Percentiles rank a stretch among this genome's conserved stretches.
These are phyloP conservation scores for Ganoderma leucocontextum DNA, from an alignment of 1,284 basidiomycete species.

Conservation along the genomic window DNA sequence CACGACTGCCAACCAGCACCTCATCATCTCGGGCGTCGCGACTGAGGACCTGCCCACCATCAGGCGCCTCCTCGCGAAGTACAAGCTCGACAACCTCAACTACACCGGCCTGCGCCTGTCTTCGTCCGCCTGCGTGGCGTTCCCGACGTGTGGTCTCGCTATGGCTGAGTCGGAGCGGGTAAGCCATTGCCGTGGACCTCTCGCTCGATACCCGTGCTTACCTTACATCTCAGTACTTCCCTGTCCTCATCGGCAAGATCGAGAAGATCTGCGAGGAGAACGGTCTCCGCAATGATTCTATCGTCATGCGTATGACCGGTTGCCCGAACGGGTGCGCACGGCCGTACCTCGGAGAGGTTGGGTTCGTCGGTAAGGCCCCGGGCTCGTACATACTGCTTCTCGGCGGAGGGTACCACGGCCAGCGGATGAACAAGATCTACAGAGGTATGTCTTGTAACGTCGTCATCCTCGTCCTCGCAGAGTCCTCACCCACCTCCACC, in stretches of 20 bases:
- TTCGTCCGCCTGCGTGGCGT: constrained; percentile 95
- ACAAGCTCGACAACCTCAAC: constrained; percentile 91
- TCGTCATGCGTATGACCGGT: constrained; percentile 98
- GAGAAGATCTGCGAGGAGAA: constrained; percentile 95
- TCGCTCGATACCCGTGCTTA: constrained; percentile 12
- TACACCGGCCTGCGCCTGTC: constrained; percentile 86
- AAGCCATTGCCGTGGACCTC: constrained; percentile 41
- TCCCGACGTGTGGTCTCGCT: constrained; percentile 96
- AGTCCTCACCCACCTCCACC: constrained; percentile 26
- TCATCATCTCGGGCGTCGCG: constrained; percentile 88
- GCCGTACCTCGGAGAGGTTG: constrained; percentile 97
- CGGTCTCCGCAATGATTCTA: constrained; percentile 92
- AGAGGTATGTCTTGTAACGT: constrained; percentile 56
- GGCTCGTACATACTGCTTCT: constrained; percentile 96
- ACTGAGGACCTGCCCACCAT: constrained; percentile 79
- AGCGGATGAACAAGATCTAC: constrained; percentile 94
- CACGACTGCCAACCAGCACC: constrained; percentile 94
- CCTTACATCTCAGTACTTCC: constrained; percentile 75
- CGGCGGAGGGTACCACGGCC: constrained; percentile 94
- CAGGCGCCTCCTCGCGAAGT: constrained; percentile 84
- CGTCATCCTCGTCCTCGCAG: background rate
- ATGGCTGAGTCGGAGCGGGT: constrained; percentile 95
- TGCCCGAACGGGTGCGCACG: constrained; percentile 95
- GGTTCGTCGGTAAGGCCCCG: constrained; percentile 96
- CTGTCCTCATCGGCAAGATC: constrained; percentile 93